Percentiles rank a stretch among this genome's conserved stretches.
Conservation (phyloP, 495 filamentous ascomycete genomes). For the Podospora fimiseda region DNA sequence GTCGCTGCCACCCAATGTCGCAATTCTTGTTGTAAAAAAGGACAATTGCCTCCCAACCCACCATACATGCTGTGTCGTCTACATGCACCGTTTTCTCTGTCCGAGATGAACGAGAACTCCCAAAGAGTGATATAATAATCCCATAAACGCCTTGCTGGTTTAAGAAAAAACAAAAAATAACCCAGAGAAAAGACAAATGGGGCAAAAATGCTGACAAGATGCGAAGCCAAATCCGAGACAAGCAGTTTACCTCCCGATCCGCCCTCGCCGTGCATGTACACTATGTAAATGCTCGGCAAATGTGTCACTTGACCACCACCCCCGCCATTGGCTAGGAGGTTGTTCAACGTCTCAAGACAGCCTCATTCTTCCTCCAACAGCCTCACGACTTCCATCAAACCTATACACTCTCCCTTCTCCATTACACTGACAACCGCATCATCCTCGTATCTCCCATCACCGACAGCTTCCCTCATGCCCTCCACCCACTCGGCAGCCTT, state of each 20-base stretch:
- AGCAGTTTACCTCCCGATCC: conserved; percentile 3
- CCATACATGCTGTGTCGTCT: neutral
- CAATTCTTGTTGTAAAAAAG: neutral
- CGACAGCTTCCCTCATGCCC: conserved; percentile 18
- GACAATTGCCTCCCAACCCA: too few relatives aligned
- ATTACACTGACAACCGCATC: conserved; percentile 40
- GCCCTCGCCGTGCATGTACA: neutral
- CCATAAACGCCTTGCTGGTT: neutral
- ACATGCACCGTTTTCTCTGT: too few relatives aligned
- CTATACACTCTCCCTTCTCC: conserved; percentile 35
- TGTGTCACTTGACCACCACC: too few relatives aligned
- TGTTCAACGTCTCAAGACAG: neutral
- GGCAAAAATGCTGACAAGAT: neutral
- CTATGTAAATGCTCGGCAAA: too few relatives aligned
- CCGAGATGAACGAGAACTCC: too few relatives aligned
- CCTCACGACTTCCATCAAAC: conserved; percentile 38
- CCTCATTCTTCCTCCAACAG: conserved; percentile 20
- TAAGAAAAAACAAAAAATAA: conserved; percentile 1
- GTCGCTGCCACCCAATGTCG: neutral
- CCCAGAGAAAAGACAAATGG: neutral
- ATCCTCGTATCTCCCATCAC: conserved; percentile 21
- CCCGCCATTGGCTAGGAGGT: too few relatives aligned
- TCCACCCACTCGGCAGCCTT: conserved; percentile 38
- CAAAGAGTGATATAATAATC: neutral
- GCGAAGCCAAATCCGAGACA: too few relatives aligned